These are phyloP conservation scores for Linum tenue DNA, from an alignment of 345 rosid species.

Conservation along the genomic window DNA sequence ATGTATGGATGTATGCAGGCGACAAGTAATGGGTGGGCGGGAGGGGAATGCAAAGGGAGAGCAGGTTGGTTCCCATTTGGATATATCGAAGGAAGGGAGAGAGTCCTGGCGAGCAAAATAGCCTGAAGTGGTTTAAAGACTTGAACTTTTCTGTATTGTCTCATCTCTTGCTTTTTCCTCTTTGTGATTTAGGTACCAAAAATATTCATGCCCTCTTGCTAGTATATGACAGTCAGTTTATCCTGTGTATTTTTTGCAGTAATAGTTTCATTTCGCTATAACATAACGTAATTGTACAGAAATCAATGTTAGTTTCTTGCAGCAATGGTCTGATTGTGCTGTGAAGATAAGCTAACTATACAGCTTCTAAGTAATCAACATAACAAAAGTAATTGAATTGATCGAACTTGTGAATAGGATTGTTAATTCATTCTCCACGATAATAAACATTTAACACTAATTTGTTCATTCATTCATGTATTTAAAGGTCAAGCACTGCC, in stretches of 20 bases:
- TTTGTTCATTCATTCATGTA: too few relatives aligned
- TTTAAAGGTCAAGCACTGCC: background rate
- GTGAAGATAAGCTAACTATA: too few relatives aligned
- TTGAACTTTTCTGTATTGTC: background rate
- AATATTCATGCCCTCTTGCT: conserved; percentile 3
- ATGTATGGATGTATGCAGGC: conserved; percentile 36
- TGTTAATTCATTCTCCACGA: background rate
- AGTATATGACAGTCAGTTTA: conserved; percentile 15
- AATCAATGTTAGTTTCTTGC: too few relatives aligned
- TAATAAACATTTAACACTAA: background rate
- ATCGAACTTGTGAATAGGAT: background rate
- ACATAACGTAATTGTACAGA: too few relatives aligned
- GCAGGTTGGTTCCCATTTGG: conserved; percentile 93
- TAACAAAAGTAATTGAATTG: background rate
- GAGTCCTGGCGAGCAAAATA: conserved; percentile 76
- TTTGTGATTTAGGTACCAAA: background rate
- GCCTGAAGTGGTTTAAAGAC: conserved; percentile 63
- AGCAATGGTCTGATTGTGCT: too few relatives aligned
- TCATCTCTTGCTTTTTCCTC: background rate
- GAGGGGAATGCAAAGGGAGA: conserved; percentile 91
- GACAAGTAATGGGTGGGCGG: conserved; percentile 83
- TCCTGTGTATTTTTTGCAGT: background rate
- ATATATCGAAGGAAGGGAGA: conserved; percentile 76
- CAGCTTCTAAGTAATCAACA: background rate
- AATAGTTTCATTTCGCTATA: too few relatives aligned